Evolutionary conservation across 2,329 filamentous ascomycete genomes (phyloP).

Genomic region (Aspergillus niger): DNA sequence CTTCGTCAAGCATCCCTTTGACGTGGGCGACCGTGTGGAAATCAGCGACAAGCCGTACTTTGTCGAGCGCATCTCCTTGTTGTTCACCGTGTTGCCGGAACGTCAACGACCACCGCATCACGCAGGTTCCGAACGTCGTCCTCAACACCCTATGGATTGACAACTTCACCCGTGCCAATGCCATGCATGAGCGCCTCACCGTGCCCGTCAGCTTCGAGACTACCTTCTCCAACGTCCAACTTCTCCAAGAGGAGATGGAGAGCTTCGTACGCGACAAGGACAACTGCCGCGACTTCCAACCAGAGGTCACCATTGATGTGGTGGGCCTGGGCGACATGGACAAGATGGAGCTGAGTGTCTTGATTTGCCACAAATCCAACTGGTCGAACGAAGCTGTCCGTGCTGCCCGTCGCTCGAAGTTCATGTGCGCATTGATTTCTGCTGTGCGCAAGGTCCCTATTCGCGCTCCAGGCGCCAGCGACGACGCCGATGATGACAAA

Average conservation of each 20-base stretch:
- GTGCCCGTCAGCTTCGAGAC: conserved; percentile 85
- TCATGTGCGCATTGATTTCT: conserved; percentile 89
- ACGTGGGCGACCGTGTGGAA: conserved; percentile 92
- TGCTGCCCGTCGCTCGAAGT: conserved; percentile 82
- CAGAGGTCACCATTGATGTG: conserved; percentile 77
- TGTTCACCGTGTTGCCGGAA: conserved; percentile 91
- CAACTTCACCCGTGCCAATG: conserved; percentile 85
- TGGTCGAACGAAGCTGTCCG: conserved; percentile 86
- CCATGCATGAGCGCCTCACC: conserved; percentile 83
- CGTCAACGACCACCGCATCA: conserved; percentile 76
- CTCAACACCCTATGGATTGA: conserved; percentile 94
- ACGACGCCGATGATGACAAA: conserved; percentile 60
- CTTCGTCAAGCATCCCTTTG: conserved; percentile 97
- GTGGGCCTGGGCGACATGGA: conserved; percentile 79
- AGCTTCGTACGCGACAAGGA: conserved; percentile 79
- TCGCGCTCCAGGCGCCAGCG: conserved; percentile 71
- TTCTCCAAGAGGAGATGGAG: conserved; percentile 81
- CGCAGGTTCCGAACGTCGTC: conserved; percentile 84
- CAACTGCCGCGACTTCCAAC: conserved; percentile 88
- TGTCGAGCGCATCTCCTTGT: conserved; percentile 90
- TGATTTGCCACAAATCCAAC: conserved; percentile 90
- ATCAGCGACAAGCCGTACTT: conserved; percentile 69
- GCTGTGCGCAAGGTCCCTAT: conserved; percentile 88
- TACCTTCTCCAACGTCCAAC: conserved; percentile 82
- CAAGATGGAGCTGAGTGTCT: conserved; percentile 79